Evolutionary conservation across 2,329 filamentous ascomycete species (phyloP), one percentile per base, ranked within the genome.

Genomic region (Pestalotiopsis sp.): DNA sequence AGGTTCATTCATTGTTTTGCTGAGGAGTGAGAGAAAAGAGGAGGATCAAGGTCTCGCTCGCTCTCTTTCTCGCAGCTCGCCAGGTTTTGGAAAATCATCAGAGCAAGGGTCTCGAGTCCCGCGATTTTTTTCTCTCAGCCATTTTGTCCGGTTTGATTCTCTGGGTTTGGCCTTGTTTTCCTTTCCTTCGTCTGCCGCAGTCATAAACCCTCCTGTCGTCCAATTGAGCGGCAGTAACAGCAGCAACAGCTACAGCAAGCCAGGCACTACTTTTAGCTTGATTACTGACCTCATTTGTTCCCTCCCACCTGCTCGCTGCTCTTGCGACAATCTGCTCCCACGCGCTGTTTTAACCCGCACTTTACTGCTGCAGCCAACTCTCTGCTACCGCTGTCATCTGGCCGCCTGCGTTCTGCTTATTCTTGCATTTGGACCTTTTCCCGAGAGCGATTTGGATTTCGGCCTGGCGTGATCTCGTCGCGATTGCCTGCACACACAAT

Each of bases 401-500:
- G n/a, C 45, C 45, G 45, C 45, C 6, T 20, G 45, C 20, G 45
- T 52, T 52, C 23, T 59, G 23, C 12, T 59, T 17, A 3, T 13
- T 59, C 27, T 36, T 20, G 27, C 27, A 20, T 36, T 62, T 40
- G 13, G 27, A 36, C 31, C n/a, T 62, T 62, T 40, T 4, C 17
- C 20, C 36, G 25, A 62, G 25, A 62, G 59, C 59, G 36, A 36
- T 20, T 40, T 62, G 59, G 31, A 38, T 40, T 68, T 68, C n/a
- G 20, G 60, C 72, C 66, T 69, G 66, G 61, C 68, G 66, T 70
- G 45, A 23, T 68, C 60, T 67, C n/a, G 41, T 59, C 58, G 58
- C 58, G 38, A 40, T 63, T 40, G 36, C 65, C 65, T 70, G 69
- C 68, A 73, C 68, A 72, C 72, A 71, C 71, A 71, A 84, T 84